A percentile compares a stretch with the other conserved stretches of the same genome.
Conservation (phyloP, 768 basidiomycete species). For the Naganishia friedmannii region DNA sequence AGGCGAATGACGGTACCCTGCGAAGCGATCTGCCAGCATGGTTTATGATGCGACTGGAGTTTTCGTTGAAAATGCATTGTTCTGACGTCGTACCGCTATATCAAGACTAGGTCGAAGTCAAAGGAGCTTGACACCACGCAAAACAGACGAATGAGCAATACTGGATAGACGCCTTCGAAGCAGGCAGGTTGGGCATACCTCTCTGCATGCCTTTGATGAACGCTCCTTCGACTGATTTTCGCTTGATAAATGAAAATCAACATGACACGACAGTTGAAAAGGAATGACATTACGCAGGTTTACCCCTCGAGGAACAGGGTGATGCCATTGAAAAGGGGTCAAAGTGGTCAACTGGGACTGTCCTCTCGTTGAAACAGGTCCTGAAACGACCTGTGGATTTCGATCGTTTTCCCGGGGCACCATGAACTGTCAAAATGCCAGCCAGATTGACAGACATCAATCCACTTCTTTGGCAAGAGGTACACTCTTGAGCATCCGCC, state of each 20-base stretch:
- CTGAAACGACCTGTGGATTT: neutral
- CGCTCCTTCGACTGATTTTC: too few relatives aligned
- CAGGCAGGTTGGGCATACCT: too few relatives aligned
- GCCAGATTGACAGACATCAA: too few relatives aligned
- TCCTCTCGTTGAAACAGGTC: neutral
- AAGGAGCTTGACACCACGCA: too few relatives aligned
- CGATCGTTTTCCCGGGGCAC: neutral
- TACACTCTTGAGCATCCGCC: too few relatives aligned
- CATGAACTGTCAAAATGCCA: neutral
- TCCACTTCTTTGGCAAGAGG: neutral
- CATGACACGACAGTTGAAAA: too few relatives aligned
- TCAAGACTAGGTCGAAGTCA: neutral
- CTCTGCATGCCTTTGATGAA: too few relatives aligned
- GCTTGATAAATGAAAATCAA: too few relatives aligned
- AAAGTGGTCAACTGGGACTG: neutral
- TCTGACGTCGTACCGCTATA: neutral
- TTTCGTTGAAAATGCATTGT: neutral
- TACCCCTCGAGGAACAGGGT: too few relatives aligned
- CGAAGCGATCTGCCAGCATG: neutral
- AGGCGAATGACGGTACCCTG: neutral
- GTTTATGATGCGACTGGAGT: neutral
- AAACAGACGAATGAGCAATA: too few relatives aligned
- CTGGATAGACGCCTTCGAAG: too few relatives aligned
- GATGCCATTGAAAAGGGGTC: neutral
- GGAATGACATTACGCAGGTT: too few relatives aligned